Base-by-base conservation (phyloP, 2,329 filamentous ascomycete genomes). In the Claviceps cyperi region DNA sequence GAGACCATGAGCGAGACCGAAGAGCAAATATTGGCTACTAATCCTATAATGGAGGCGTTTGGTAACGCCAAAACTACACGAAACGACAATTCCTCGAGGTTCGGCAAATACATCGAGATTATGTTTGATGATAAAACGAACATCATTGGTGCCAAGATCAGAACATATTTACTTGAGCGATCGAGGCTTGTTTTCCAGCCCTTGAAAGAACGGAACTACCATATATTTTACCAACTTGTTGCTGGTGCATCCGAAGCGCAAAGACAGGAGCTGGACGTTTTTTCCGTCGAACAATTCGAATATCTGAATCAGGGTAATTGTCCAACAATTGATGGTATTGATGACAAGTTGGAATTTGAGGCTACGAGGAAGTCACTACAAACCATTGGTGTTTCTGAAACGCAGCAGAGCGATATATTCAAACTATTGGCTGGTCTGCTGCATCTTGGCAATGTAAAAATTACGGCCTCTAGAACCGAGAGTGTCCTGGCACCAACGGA, bases 41-140 rank as follows among this genome's bases (percentile, higher is more conserved):
- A 98, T 66, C 92, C 92, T 39, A 95, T 98, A 65, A 98, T 98
- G 92, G 92, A 98, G 78, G 91, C 92, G 36, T 98, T 98, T 64
- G 92, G 92, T 66, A 98, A 98, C 72, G 92, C 92, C 50, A 98
- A 98, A 73, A 98, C 92, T n/a, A 98, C 92, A 11, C 80, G 92
- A 66, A 98, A 98, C 71, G 92, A 98, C 71, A 98, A 98, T 71
- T 98, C 92, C 43, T 98, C 92, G 41, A 81, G 92, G 62, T 98
- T 98, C 69, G 92, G 92, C 66, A 98, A 98, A 75, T 98, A 98
- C 68, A 97, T 98, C 60, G 92, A 98, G 72, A 98, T 98, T 65
- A 91, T 97, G 88, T 98, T 98, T 67, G 90, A 97, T 70, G 80
- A 87, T 55, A 80, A 84, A 61, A 95, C 88, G 54, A 92, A 94